These are phyloP conservation scores for Sphaerulina populicola DNA, from an alignment of 2,329 filamentous ascomycete species.

Conservation along the genomic window DNA sequence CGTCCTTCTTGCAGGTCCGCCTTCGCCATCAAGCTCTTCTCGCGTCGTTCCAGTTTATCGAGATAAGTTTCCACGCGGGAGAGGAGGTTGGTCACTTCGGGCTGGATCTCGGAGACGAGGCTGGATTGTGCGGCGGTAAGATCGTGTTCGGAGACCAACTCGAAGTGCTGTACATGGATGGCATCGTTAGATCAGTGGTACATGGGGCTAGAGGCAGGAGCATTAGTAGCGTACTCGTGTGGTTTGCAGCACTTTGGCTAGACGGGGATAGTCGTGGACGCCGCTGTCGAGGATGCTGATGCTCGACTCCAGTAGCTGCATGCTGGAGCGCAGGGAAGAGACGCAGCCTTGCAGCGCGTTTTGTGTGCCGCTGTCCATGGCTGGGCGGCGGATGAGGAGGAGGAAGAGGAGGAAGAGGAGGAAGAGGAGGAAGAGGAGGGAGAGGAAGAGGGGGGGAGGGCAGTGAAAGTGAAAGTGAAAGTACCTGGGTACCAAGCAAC, in stretches of 20 bases:
- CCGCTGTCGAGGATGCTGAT: constrained; percentile 55
- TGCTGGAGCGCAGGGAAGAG: constrained; percentile 51
- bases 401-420: background rate
- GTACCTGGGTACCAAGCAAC: too few species aligned
- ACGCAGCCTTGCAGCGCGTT: constrained; percentile 52
- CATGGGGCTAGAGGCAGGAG: background rate
- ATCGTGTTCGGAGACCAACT: constrained; percentile 78
- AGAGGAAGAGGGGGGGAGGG: too few species aligned
- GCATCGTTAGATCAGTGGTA: background rate
- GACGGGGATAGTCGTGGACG: constrained; percentile 55
- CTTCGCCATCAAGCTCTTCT: constrained; percentile 74
- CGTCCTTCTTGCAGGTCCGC: constrained; percentile 74
- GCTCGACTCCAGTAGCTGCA: constrained; percentile 54
- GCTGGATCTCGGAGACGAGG: constrained; percentile 81
- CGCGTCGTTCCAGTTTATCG: constrained; percentile 71
- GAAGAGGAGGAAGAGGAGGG: background rate
- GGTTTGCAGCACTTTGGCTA: constrained; percentile 55
- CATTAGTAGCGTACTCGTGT: constrained; percentile 43
- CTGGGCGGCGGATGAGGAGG: background rate
- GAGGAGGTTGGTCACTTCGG: constrained; percentile 70
- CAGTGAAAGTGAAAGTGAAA: too few species aligned
- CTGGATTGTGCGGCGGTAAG: constrained; percentile 74
- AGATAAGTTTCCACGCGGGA: constrained; percentile 74
- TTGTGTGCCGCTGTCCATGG: constrained; percentile 26
- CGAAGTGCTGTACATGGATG: constrained; percentile 61